phyloP scores from a whole-genome alignment of 2,329 filamentous ascomycete genomes.

The Westerdykella aurantiaca region DNA sequence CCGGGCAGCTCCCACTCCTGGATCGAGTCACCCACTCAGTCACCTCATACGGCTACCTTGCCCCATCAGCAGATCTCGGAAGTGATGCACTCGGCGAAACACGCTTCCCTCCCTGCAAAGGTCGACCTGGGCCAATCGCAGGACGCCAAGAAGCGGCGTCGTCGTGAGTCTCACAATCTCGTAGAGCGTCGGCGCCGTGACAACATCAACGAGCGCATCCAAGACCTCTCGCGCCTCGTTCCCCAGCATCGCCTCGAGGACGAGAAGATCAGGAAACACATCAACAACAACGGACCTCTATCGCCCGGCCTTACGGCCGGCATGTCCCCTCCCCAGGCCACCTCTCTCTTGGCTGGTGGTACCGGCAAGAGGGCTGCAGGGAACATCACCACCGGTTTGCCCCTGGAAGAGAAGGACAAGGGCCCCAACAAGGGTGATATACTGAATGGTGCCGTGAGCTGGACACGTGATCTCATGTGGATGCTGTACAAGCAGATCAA shows the following conservation, averaged over 20 bases:
- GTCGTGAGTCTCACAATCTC: slow-evolving; percentile 91
- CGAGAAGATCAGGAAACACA: slow-evolving; percentile 92
- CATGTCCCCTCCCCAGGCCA: slow-evolving; percentile 67
- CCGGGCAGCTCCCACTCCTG: slow-evolving; percentile 80
- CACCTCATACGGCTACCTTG: slow-evolving; percentile 64
- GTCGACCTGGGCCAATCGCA: slow-evolving; percentile 67
- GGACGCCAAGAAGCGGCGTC: slow-evolving; percentile 86
- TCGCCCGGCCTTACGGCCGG: slow-evolving; percentile 73
- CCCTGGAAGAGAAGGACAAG: slow-evolving; percentile 95
- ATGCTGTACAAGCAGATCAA: slow-evolving; percentile 83
- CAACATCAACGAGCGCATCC: slow-evolving; percentile 98
- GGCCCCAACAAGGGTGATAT: slow-evolving; percentile 99
- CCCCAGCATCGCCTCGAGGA: slow-evolving; percentile 90
- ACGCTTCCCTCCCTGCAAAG: slow-evolving; percentile 85
- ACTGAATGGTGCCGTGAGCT: slow-evolving; percentile 91
- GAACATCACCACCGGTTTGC: slow-evolving; percentile 87
- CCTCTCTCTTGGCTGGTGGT: slow-evolving; percentile 79
- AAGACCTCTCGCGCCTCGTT: slow-evolving; percentile 89
- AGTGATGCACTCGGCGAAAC: slow-evolving; percentile 74
- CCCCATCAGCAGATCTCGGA: slow-evolving; percentile 77
- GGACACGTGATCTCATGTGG: slow-evolving; percentile 98
- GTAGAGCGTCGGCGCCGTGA: slow-evolving; percentile 92
- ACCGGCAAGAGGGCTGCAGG: slow-evolving; percentile 74
- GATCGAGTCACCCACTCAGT: slow-evolving; percentile 82
- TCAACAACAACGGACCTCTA: slow-evolving; percentile 84